Percentiles rank a stretch among this genome's conserved stretches.
Evolutionary conservation across 768 basidiomycete species (phyloP).

Genomic region (Hydnomerulius pinastri): DNA sequence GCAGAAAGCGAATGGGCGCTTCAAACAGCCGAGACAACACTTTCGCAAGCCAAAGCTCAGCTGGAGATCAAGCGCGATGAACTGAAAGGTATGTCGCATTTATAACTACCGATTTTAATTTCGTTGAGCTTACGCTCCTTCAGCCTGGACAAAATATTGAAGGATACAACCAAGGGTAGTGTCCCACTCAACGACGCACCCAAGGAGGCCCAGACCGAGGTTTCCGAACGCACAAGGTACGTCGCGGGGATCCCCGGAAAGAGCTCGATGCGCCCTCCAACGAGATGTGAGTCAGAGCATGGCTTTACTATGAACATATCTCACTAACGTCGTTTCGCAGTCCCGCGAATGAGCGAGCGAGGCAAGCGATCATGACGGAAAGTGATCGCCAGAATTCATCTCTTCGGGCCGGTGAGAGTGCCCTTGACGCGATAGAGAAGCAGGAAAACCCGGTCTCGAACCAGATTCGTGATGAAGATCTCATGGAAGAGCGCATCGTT

Average conservation of each 20-base stretch:
- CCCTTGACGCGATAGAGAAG: constrained; percentile 63
- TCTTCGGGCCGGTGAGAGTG: constrained; percentile 57
- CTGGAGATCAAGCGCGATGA: constrained; percentile 64
- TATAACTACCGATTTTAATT: background rate
- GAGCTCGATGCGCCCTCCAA: constrained; percentile 66
- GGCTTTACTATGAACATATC: background rate
- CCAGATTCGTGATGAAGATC: constrained; percentile 59
- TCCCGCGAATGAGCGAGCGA: constrained; percentile 66
- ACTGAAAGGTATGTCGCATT: constrained; percentile 50
- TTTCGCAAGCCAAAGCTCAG: constrained; percentile 61
- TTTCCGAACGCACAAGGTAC: constrained; percentile 24
- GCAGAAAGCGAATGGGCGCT: constrained; percentile 40
- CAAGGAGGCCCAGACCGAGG: constrained; percentile 31
- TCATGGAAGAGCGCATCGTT: constrained; percentile 55
- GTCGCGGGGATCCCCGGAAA: constrained; percentile 40
- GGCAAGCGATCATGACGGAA: constrained; percentile 54
- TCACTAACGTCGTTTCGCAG: constrained; percentile 36
- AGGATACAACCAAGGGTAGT: constrained; percentile 40
- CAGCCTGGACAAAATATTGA: constrained; percentile 47
- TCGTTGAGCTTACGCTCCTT: background rate
- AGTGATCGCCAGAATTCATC: constrained; percentile 59
- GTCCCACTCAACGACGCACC: constrained; percentile 49
- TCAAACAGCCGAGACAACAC: constrained; percentile 62
- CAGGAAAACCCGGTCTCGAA: constrained; percentile 57
- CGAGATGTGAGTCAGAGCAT: constrained; percentile 58